Evolutionary conservation across 179 eudicot genomes (phyloP).

Genomic region (Beta corolliflora): DNA sequence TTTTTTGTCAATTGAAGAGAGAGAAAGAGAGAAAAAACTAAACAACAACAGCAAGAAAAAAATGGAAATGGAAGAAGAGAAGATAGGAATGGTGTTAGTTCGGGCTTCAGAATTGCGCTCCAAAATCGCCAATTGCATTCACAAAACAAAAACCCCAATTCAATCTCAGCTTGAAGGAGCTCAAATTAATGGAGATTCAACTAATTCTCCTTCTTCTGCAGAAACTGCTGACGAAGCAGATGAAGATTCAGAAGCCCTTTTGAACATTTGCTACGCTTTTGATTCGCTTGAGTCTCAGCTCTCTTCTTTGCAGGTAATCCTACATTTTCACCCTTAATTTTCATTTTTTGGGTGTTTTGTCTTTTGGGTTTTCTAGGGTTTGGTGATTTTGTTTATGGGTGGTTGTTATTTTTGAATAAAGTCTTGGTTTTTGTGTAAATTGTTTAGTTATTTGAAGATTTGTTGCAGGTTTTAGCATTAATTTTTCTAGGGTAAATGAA

Average conservation of each 20-base stretch:
- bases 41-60: background rate
- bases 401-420: conserved; percentile 1
- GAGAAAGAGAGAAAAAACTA: background rate
- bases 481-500: background rate
- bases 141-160: conserved; percentile 22
- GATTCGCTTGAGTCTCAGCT: conserved; percentile 79
- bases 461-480: background rate
- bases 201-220: conserved; percentile 7
- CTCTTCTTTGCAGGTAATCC: conserved; percentile 63
- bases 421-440: background rate
- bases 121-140: conserved; percentile 68
- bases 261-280: conserved; percentile 71
- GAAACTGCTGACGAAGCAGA: conserved; percentile 33
- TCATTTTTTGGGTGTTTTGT: background rate
- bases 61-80: conserved; percentile 70
- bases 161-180: conserved; percentile 22
- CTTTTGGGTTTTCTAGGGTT: conserved; percentile 20
- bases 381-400: conserved; percentile 3
- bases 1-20: background rate
- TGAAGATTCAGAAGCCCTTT: conserved; percentile 55
- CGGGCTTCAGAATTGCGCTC: conserved; percentile 77
- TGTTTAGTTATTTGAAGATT: background rate
- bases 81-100: conserved; percentile 63
- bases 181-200: background rate
- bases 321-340: background rate